Evolutionary conservation across 2,329 filamentous ascomycete genomes (phyloP).

Genomic region (Metarhizium sp.): DNA sequence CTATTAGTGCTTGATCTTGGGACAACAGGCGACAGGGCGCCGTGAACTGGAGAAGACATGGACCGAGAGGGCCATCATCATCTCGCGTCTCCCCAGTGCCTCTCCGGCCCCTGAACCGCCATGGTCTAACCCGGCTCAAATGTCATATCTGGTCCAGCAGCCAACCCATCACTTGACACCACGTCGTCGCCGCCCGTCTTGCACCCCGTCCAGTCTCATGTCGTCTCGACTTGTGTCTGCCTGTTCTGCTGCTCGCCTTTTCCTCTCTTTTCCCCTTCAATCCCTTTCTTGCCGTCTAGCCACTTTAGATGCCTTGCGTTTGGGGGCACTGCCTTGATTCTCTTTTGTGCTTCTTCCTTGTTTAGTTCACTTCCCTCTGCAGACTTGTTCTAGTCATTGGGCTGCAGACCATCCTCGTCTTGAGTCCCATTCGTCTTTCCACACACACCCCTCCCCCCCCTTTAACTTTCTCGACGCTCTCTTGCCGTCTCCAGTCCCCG

Average conservation of each 20-base stretch:
- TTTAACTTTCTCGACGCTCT: background rate
- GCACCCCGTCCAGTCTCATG: too few species aligned
- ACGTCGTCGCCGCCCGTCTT: too few species aligned
- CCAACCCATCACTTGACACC: too few species aligned
- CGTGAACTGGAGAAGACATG: too few species aligned
- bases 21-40: too few species aligned
- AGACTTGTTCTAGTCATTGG: background rate
- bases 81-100: too few species aligned
- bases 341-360: constrained; percentile 4
- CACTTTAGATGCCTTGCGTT: background rate
- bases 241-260: background rate
- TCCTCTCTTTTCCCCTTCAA: background rate
- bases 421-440: background rate
- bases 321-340: constrained; percentile 1
- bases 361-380: background rate
- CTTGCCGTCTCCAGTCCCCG: constrained; percentile 2
- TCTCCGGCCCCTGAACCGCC: too few species aligned
- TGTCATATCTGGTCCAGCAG: too few species aligned
- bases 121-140: too few species aligned
- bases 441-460: background rate
- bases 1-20: too few species aligned
- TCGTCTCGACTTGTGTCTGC: too few species aligned
- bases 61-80: too few species aligned
- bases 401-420: background rate
- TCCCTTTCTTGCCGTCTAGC: background rate